Conservation (phyloP, 108 stramenopile genomes). For the Conticribra guillardii region DNA sequence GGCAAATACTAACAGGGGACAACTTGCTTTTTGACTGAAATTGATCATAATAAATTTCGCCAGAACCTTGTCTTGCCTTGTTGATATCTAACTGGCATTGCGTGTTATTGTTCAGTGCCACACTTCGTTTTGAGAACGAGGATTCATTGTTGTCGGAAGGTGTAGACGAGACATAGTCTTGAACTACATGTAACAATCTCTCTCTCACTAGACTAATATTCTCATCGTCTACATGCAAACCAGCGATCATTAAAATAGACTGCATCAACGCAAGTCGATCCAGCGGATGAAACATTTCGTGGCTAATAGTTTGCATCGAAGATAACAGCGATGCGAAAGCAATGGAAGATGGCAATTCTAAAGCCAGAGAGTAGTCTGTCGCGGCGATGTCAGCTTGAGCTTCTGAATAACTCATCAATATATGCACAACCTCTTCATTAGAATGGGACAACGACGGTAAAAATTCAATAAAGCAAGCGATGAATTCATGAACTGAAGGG, state of each 20-base stretch:
- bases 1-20: no score
- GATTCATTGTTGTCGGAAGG: no score
- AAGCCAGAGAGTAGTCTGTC: neutral
- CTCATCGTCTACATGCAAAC: neutral
- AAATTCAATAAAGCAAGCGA: constrained; percentile 14
- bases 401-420: neutral
- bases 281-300: neutral
- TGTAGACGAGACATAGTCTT: no score
- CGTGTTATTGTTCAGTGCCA: no score
- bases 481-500: constrained; percentile 30
- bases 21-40: no score
- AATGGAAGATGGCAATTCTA: constrained; percentile 5
- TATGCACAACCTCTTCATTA: neutral
- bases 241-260: neutral
- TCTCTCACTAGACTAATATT: neutral
- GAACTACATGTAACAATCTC: no score
- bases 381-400: neutral
- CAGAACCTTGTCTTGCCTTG: no score
- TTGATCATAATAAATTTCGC: no score
- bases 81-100: no score
- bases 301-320: neutral
- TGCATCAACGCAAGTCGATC: neutral
- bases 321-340: constrained; percentile 1
- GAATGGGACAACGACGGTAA: neutral
- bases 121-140: no score